Percentiles rank a stretch among this genome's conserved stretches.
Evolutionary conservation across 2,329 filamentous ascomycete genomes (phyloP).

Genomic region (Chrysoporthe puriensis): DNA sequence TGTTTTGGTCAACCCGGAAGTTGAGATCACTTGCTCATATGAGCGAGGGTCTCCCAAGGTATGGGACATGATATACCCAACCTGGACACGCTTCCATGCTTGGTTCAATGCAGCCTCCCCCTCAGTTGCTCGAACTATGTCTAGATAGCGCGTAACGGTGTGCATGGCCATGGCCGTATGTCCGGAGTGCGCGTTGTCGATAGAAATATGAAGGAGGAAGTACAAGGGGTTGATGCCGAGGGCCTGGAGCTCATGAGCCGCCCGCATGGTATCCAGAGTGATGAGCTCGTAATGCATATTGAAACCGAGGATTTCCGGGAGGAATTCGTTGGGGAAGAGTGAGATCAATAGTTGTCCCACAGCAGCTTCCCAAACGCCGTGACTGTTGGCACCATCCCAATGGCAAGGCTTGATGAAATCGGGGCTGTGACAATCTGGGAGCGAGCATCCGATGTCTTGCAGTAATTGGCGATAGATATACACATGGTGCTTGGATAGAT

Average conservation of each 20-base stretch:
- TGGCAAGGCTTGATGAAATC: slow-evolving; percentile 26
- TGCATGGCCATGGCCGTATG: slow-evolving; percentile 52
- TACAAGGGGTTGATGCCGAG: slow-evolving; percentile 49
- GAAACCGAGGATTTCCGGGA: slow-evolving; percentile 55
- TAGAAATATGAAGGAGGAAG: slow-evolving; percentile 54
- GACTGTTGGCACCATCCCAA: background rate
- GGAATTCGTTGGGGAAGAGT: slow-evolving; percentile 51
- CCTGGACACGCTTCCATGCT: slow-evolving; percentile 47
- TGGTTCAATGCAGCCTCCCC: slow-evolving; percentile 37
- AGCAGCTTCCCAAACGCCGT: slow-evolving; percentile 33
- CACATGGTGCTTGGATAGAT: slow-evolving; percentile 50
- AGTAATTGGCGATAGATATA: slow-evolving; percentile 38
- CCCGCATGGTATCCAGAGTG: slow-evolving; percentile 44
- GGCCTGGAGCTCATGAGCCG: slow-evolving; percentile 48
- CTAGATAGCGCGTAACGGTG: slow-evolving; percentile 44
- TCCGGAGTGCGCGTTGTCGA: slow-evolving; percentile 53
- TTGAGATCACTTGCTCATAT: background rate
- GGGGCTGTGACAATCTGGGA: slow-evolving; percentile 19
- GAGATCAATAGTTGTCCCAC: slow-evolving; percentile 34
- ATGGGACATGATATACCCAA: slow-evolving; percentile 41
- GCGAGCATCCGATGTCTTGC: slow-evolving; percentile 1
- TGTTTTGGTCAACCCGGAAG: background rate
- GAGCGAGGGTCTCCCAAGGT: background rate
- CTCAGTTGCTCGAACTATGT: slow-evolving; percentile 31
- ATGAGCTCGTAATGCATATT: slow-evolving; percentile 53